These are phyloP conservation scores for Phalaenopsis hybrid DNA, from an alignment of 116 monocot species.

Conservation along the genomic window DNA sequence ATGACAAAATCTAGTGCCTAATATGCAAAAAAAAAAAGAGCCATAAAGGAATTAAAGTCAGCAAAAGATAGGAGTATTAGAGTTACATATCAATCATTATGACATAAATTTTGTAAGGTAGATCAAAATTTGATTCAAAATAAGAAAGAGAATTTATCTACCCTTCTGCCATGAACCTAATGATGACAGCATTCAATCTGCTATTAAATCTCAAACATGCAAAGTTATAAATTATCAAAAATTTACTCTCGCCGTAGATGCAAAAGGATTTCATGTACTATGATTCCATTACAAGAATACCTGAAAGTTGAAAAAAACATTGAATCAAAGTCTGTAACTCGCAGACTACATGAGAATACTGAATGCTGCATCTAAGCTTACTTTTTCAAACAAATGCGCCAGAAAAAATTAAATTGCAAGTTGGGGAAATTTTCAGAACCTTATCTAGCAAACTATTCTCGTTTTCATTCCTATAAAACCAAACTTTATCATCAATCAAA, in stretches of 20 bases:
- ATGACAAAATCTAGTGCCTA: slow-evolving; percentile 83
- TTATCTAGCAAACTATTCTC: neutral
- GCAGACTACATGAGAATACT: neutral
- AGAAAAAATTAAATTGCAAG: neutral
- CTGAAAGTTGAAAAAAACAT: neutral
- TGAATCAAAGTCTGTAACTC: neutral
- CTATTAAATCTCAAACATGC: neutral
- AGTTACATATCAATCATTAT: neutral
- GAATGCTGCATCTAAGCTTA: neutral
- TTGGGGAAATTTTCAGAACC: neutral
- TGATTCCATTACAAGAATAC: neutral
- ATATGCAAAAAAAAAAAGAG: slow-evolving; percentile 5
- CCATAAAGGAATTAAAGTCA: neutral
- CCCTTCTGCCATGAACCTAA: neutral
- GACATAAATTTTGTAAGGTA: neutral
- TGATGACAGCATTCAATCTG: neutral
- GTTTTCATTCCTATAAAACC: neutral
- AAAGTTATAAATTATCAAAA: neutral
- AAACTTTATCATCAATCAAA: neutral
- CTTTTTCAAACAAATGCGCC: neutral
- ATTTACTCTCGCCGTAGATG: neutral
- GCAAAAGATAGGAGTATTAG: neutral
- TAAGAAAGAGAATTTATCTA: neutral
- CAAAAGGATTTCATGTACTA: neutral
- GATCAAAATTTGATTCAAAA: neutral